A percentile compares a stretch with the other conserved stretches of the same genome.
Conservation (phyloP, 306 rosid genomes). For the Fagus sylvatica region DNA sequence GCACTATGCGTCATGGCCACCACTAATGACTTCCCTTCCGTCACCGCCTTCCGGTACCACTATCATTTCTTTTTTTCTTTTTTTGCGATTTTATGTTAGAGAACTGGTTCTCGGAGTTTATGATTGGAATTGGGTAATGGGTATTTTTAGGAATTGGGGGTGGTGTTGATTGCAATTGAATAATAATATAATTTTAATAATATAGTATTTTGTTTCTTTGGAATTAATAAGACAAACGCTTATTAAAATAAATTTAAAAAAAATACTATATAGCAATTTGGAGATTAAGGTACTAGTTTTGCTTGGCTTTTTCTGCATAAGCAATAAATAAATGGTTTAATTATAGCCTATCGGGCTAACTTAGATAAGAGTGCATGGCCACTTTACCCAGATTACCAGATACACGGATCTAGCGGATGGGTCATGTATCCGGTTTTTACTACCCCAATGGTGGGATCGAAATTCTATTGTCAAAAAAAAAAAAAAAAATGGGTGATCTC, state of each 20-base stretch:
- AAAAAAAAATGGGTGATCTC: no score
- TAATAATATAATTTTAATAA: neutral
- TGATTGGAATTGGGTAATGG: neutral
- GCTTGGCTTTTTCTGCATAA: neutral
- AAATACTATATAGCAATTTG: neutral
- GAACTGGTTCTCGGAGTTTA: neutral
- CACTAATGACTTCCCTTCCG: conserved; percentile 49
- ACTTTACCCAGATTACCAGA: no score
- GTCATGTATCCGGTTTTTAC: no score
- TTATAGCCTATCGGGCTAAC: no score
- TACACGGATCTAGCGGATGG: no score
- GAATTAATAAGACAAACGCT: neutral
- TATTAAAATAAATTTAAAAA: neutral
- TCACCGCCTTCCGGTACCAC: conserved; percentile 53
- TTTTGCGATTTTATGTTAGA: neutral
- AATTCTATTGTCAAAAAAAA: no score
- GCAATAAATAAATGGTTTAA: no score
- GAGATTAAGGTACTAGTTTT: neutral
- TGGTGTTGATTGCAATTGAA: neutral
- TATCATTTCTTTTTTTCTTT: neutral
- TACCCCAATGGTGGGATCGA: no score
- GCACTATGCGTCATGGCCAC: conserved; percentile 47
- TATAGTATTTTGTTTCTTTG: neutral
- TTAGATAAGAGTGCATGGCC: no score
- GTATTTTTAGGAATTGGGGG: neutral